phyloP scores from a whole-genome alignment of 2,329 filamentous ascomycete species.

The Fusarium newnesense region DNA sequence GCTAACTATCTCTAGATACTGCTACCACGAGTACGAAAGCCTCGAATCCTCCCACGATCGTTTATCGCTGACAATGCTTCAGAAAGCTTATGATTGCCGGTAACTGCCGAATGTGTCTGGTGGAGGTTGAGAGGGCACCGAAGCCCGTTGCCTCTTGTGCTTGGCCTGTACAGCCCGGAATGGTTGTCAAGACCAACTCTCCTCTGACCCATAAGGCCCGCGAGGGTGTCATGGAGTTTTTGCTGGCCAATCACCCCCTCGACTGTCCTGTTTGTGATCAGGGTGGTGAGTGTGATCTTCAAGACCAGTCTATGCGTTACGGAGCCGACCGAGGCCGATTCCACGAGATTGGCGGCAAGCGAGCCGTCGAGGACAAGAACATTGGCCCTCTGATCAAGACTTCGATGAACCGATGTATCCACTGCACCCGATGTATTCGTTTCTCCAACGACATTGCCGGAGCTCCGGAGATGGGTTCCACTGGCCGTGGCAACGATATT shows the following conservation, averaged over 20 bases:
- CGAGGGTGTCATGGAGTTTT: slow-evolving; percentile 99
- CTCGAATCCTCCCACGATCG: slow-evolving; percentile 41
- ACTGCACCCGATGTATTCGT: slow-evolving; percentile 97
- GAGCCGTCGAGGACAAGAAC: slow-evolving; percentile 99
- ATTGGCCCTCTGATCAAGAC: slow-evolving; percentile 98
- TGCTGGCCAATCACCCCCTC: slow-evolving; percentile 94
- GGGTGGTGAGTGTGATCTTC: slow-evolving; percentile 97
- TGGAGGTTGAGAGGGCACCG: slow-evolving; percentile 95
- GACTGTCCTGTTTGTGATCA: slow-evolving; percentile 99
- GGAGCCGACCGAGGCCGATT: slow-evolving; percentile 95
- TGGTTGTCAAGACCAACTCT: slow-evolving; percentile 99
- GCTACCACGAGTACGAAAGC: slow-evolving; percentile 89
- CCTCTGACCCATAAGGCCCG: slow-evolving; percentile 96
- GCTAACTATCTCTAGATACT: slow-evolving; percentile 75
- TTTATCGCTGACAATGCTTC: slow-evolving; percentile 54
- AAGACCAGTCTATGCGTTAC: slow-evolving; percentile 99
- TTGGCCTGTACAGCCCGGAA: slow-evolving; percentile 97
- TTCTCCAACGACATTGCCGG: slow-evolving; percentile 98
- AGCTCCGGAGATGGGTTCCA: slow-evolving; percentile 92
- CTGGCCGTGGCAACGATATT: slow-evolving; percentile 94
- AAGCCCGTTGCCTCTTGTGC: slow-evolving; percentile 99
- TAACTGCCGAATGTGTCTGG: slow-evolving; percentile 99
- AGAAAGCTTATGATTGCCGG: slow-evolving; percentile 99
- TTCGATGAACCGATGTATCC: slow-evolving; percentile 99
- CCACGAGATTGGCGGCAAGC: slow-evolving; percentile 95